Evolutionary conservation across 2,329 filamentous ascomycete genomes (phyloP).

Genomic region (Exophiala viscosa): DNA sequence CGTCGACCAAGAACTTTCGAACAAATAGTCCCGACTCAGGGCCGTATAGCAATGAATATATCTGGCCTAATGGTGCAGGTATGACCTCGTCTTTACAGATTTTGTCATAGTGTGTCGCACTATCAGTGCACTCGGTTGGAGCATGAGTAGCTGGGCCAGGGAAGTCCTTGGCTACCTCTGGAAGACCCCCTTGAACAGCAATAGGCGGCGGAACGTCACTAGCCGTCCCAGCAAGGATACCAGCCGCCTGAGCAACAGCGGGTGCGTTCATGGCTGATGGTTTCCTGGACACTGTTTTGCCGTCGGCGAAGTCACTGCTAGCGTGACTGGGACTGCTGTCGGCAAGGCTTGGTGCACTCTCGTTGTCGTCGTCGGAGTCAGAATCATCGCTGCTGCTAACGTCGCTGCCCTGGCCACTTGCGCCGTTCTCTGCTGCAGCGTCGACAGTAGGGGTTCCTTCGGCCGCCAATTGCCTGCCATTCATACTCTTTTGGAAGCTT

Average conservation of each 20-base stretch:
- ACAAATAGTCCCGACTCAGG: slow-evolving; percentile 75
- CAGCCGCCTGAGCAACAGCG: slow-evolving; percentile 30
- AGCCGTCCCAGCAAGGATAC: slow-evolving; percentile 13
- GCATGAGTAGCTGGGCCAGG: slow-evolving; percentile 79
- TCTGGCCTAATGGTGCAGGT: slow-evolving; percentile 81
- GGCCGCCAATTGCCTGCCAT: slow-evolving; percentile 67
- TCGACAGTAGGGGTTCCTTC: slow-evolving; percentile 84
- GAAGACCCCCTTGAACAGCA: slow-evolving; percentile 24
- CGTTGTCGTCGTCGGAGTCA: slow-evolving; percentile 45
- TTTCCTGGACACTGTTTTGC: slow-evolving; percentile 65
- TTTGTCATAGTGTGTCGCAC: slow-evolving; percentile 75
- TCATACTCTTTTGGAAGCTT: slow-evolving; percentile 85
- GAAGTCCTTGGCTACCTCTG: slow-evolving; percentile 58
- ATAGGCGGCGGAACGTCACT: slow-evolving; percentile 36
- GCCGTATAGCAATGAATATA: slow-evolving; percentile 86
- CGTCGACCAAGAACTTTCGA: slow-evolving; percentile 76
- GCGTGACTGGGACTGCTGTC: slow-evolving; percentile 54
- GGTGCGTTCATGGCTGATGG: slow-evolving; percentile 53
- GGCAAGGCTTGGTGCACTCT: slow-evolving; percentile 58
- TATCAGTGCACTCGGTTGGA: slow-evolving; percentile 81
- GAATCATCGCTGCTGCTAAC: slow-evolving; percentile 60
- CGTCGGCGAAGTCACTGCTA: slow-evolving; percentile 49
- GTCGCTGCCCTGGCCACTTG: slow-evolving; percentile 52
- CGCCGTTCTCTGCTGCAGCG: slow-evolving; percentile 65
- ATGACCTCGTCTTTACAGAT: slow-evolving; percentile 81